These are phyloP conservation scores for Ogataea nitratoaversa DNA, from an alignment of 805 yeast species.

Conservation along the genomic window DNA sequence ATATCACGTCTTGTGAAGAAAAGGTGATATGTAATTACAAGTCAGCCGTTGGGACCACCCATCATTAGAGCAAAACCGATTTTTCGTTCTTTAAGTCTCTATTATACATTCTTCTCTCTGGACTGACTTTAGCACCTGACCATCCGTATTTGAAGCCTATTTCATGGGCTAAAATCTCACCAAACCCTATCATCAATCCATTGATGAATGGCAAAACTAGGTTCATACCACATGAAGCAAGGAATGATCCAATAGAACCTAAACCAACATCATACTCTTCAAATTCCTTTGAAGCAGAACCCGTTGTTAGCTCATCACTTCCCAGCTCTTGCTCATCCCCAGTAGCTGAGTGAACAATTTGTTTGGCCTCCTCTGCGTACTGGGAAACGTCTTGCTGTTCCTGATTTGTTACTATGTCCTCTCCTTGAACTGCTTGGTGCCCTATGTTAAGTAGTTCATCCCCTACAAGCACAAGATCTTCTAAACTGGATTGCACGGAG, in stretches of 20 bases:
- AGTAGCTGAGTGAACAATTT: background rate
- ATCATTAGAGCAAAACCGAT: constrained; percentile 3
- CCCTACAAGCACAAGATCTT: constrained; percentile 12
- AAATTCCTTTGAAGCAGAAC: background rate
- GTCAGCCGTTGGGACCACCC: too few relatives aligned
- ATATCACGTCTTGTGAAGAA: too few relatives aligned
- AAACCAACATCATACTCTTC: constrained; percentile 13
- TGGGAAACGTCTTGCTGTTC: constrained; percentile 12
- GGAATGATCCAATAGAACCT: constrained; percentile 34
- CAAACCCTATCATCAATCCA: constrained; percentile 94
- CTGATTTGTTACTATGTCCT: constrained; percentile 8
- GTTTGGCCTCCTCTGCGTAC: constrained; percentile 9
- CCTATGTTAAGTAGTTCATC: constrained; percentile 10
- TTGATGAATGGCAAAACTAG: constrained; percentile 82
- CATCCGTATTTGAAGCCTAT: constrained; percentile 77
- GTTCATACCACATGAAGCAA: constrained; percentile 62
- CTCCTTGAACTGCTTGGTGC: constrained; percentile 11
- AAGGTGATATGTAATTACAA: too few relatives aligned
- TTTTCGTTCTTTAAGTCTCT: constrained; percentile 5
- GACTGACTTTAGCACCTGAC: constrained; percentile 48
- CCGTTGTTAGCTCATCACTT: background rate
- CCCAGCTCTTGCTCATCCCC: background rate
- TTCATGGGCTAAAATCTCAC: constrained; percentile 92
- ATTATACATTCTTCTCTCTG: constrained; percentile 14
- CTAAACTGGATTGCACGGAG: constrained; percentile 1